These are phyloP conservation scores for Alternaria incomplexa DNA, from an alignment of 2,329 filamentous ascomycete genomes.

Conservation along the genomic window DNA sequence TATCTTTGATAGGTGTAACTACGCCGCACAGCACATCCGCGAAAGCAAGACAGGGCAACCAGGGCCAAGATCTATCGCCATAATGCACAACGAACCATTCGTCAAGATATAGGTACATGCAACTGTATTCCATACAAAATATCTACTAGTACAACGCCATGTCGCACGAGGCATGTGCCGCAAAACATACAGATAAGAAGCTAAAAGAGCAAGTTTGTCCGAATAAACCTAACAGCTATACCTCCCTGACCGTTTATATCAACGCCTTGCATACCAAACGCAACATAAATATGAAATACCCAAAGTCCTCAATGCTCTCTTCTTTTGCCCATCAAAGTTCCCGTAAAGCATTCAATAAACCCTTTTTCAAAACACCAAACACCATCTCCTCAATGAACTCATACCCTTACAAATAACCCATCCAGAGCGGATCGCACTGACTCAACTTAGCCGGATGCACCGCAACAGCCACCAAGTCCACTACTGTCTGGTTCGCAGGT, in stretches of 20 bases:
- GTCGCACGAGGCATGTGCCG: neutral
- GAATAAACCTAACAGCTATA: neutral
- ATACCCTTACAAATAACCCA: constrained; percentile 79
- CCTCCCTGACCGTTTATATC: neutral
- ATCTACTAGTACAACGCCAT: neutral
- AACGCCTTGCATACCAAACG: neutral
- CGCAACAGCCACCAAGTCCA: constrained; percentile 90
- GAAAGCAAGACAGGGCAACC: neutral
- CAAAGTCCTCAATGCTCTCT: neutral
- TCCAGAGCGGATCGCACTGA: constrained; percentile 92
- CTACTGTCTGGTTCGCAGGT: constrained; percentile 95
- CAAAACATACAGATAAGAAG: neutral
- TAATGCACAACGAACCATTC: neutral
- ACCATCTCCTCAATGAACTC: neutral
- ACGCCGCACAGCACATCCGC: neutral
- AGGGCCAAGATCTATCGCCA: neutral
- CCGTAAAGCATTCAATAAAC: neutral
- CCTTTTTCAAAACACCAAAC: neutral
- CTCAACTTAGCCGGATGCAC: constrained; percentile 90
- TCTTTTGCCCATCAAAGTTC: neutral
- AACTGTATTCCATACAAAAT: neutral
- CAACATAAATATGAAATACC: neutral
- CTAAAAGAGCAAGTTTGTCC: neutral
- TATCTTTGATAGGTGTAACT: neutral
- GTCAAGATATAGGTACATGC: neutral